Evolutionary conservation across 352 stramenopile species (phyloP).

Genomic region (Pythium brachiatum): DNA sequence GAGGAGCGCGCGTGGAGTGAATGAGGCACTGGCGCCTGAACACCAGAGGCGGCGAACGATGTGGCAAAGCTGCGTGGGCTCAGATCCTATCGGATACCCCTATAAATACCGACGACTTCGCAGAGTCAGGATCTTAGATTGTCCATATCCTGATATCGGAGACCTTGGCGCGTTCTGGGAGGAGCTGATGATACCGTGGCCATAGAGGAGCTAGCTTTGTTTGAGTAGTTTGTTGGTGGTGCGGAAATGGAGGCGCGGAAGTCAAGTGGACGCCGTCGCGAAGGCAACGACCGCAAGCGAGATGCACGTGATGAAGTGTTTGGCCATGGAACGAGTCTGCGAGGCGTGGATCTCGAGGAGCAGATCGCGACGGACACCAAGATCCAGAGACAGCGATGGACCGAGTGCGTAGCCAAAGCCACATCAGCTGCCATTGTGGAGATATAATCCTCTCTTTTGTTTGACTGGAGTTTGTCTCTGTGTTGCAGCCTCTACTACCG

Average conservation of each 20-base stretch:
- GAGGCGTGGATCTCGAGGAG: slow-evolving; percentile 50
- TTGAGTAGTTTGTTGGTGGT: no score
- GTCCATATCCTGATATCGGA: background rate
- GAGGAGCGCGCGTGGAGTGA: no score
- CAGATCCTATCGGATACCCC: background rate
- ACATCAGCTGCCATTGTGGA: no score
- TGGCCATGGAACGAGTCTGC: slow-evolving; percentile 17
- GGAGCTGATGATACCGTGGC: no score
- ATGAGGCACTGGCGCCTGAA: background rate
- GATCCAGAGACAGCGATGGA: slow-evolving; percentile 54
- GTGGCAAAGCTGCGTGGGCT: background rate
- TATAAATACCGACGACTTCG: background rate
- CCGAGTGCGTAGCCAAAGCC: slow-evolving; percentile 34
- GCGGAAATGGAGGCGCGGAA: background rate
- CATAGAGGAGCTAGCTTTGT: no score
- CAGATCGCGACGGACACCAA: slow-evolving; percentile 42
- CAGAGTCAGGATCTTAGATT: background rate
- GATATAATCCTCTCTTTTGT: background rate
- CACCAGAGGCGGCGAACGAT: no score
- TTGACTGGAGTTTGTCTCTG: background rate
- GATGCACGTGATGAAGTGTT: slow-evolving; percentile 3
- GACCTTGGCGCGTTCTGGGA: background rate
- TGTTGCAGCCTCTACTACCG: slow-evolving; percentile 43
- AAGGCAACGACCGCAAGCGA: background rate
- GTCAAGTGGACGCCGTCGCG: background rate